Base-by-base conservation (phyloP, 148 eudicot species). In the Vaccinium vitisidaea region DNA sequence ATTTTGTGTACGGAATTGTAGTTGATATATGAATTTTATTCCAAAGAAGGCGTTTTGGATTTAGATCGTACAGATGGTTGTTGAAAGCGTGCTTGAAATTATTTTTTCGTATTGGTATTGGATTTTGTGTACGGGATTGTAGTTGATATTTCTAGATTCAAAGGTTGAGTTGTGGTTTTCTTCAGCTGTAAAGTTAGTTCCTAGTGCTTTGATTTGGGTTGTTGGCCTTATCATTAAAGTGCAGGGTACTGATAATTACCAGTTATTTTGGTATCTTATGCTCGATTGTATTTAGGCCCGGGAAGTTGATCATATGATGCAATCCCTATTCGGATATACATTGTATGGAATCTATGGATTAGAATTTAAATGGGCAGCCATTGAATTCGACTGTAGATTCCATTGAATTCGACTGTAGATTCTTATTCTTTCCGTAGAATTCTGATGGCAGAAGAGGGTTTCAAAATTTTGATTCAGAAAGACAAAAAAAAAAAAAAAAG, bases 11-110 rank as follows among this genome's bases (percentile, higher is more conserved):
- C 0, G 5, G 23, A 59, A 59, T 19, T 59, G 69, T 21, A 61
- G 27, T 8, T 8, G 25, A 61, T n/a, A 8, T 61, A 32, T 32
- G 36, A 32, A 32, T 32, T 32, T 32, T 32, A 32, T 1, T 32
- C 36, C 36, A 32, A 32, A 32, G 36, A 32, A 25, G 92, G 96
- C 89, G 90, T 93, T 89, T 79, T 93, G 71, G 84, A 70, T 87
- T 23, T 3, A 59, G 82, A 53, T 53, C 10, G 5, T 50, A 15
- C 5, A 5, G 8, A 11, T 16, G 76, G 5, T 3, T 15, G 15
- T 2, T 69, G 77, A 69, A 50, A 50, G 48, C 18, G 50, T 21
- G 2, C 30, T 2, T 65, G n/a, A 10, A 65, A 9, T 65, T 43
- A 43, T 43, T 43, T 43, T 43, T 43, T 43, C 6, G 6, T 43